A percentile compares a stretch with the other conserved stretches of the same genome.
These are phyloP conservation scores for Globisporangium sylvaticum DNA, from an alignment of 352 stramenopile genomes.

Conservation along the genomic window DNA sequence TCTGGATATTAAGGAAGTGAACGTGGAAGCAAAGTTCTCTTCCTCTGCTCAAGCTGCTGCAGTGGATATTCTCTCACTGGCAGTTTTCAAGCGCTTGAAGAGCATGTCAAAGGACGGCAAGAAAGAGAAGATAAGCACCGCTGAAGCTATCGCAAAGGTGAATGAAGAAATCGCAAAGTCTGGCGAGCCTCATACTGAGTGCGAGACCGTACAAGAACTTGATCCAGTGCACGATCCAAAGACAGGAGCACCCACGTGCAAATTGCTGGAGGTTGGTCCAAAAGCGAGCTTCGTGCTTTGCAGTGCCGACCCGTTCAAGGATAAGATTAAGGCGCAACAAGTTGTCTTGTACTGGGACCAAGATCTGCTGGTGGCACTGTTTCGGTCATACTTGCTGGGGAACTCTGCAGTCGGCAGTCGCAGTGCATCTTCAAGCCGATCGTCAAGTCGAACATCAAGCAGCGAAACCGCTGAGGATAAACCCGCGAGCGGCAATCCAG, in stretches of 20 bases:
- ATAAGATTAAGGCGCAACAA: slow-evolving; percentile 45
- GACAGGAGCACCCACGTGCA: slow-evolving; percentile 37
- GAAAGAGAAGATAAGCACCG: slow-evolving; percentile 28
- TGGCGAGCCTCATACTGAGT: not conserved
- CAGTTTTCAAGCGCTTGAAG: slow-evolving; percentile 38
- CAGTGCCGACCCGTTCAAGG: slow-evolving; percentile 47
- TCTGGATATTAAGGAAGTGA: slow-evolving; percentile 53
- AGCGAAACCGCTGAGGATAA: not conserved
- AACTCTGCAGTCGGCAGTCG: slow-evolving; percentile 22
- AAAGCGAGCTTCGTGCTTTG: slow-evolving; percentile 54
- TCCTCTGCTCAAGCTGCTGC: slow-evolving; percentile 45
- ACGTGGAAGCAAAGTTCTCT: slow-evolving; percentile 61
- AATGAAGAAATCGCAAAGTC: slow-evolving; percentile 22
- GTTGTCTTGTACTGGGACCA: slow-evolving; percentile 70
- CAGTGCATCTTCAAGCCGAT: slow-evolving; percentile 21
- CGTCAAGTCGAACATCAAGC: slow-evolving; percentile 31
- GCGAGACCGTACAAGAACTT: slow-evolving; percentile 12
- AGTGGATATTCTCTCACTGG: slow-evolving; percentile 39
- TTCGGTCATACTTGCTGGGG: slow-evolving; percentile 48
- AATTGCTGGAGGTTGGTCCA: slow-evolving; percentile 52
- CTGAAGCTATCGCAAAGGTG: slow-evolving; percentile 31
- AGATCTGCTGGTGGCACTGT: slow-evolving; percentile 52
- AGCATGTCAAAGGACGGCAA: slow-evolving; percentile 11
- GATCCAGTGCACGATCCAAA: slow-evolving; percentile 40
- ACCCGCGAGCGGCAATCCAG: not conserved